These are phyloP conservation scores for Apodospora peruviana DNA, from an alignment of 495 filamentous ascomycete genomes.

Conservation along the genomic window DNA sequence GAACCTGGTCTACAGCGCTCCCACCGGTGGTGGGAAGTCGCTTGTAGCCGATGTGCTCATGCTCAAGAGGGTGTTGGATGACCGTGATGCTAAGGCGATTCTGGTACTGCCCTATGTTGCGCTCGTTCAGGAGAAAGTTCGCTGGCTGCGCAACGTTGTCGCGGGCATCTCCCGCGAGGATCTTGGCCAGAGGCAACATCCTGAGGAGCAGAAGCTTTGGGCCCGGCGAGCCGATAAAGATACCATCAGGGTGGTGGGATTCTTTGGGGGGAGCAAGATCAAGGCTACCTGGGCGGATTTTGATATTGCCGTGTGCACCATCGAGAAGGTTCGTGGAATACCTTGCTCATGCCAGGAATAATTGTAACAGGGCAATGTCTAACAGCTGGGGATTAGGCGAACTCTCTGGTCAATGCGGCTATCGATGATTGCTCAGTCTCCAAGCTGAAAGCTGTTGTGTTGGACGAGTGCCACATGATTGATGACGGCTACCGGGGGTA, in stretches of 20 bases:
- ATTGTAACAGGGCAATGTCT: no score
- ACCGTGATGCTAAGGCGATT: slow-evolving; percentile 62
- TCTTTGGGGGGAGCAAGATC: slow-evolving; percentile 67
- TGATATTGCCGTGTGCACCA: slow-evolving; percentile 76
- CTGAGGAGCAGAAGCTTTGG: slow-evolving; percentile 30
- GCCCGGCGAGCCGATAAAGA: slow-evolving; percentile 39
- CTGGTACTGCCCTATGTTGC: slow-evolving; percentile 79
- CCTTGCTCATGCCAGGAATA: no score
- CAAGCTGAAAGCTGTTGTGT: slow-evolving; percentile 60
- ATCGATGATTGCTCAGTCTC: slow-evolving; percentile 67
- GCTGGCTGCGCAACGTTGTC: slow-evolving; percentile 67
- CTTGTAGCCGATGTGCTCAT: slow-evolving; percentile 72
- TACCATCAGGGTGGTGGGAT: slow-evolving; percentile 60
- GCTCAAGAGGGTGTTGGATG: slow-evolving; percentile 64
- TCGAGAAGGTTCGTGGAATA: slow-evolving; percentile 66
- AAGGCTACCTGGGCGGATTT: slow-evolving; percentile 66
- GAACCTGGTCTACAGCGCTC: slow-evolving; percentile 79
- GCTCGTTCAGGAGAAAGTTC: slow-evolving; percentile 76
- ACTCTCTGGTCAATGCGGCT: slow-evolving; percentile 68
- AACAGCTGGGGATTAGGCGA: slow-evolving; percentile 68
- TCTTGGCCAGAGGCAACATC: slow-evolving; percentile 13
- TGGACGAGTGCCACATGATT: slow-evolving; percentile 82
- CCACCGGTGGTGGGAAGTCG: slow-evolving; percentile 78
- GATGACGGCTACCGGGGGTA: slow-evolving; percentile 77
- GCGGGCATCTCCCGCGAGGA: slow-evolving; percentile 51